These are phyloP conservation scores for Aegilops sharonensis DNA, from an alignment of 176 grass and related monocot genomes.

Conservation along the genomic window DNA sequence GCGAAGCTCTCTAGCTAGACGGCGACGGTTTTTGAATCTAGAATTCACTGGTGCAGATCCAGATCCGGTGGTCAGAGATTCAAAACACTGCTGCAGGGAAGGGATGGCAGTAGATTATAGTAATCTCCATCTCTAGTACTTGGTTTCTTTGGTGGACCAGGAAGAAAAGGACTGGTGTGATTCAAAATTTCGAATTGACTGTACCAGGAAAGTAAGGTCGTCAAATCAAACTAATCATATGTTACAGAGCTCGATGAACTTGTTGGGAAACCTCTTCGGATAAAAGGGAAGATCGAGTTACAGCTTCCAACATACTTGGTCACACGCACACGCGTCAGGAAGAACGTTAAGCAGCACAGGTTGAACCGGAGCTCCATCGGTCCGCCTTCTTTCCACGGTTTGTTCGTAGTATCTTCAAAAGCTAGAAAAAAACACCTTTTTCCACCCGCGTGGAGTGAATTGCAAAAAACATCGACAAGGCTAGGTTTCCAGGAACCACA, in stretches of 20 bases:
- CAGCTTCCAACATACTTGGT: background rate
- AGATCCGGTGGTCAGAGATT: background rate
- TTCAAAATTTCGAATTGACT: constrained; percentile 24
- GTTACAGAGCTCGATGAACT: background rate
- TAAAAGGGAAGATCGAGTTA: background rate
- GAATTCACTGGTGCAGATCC: constrained; percentile 7
- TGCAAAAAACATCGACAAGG: too few species aligned
- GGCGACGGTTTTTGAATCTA: background rate
- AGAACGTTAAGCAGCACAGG: background rate
- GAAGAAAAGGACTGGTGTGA: background rate
- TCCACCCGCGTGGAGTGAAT: background rate
- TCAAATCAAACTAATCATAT: constrained; percentile 7
- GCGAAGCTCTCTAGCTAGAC: background rate
- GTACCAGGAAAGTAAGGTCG: constrained; percentile 3
- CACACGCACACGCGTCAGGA: background rate
- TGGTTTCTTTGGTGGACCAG: background rate
- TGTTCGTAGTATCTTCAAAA: background rate
- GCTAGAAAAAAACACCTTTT: background rate
- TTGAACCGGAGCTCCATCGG: background rate
- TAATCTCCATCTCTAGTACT: background rate
- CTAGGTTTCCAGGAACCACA: too few species aligned
- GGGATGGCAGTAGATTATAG: background rate
- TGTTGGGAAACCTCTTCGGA: constrained; percentile 7
- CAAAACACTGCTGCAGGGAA: background rate
- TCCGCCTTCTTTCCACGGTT: background rate